Evolutionary conservation across 371 early-diverging fungal genomes (phyloP).

Genomic region (Lichtheimia ornata): DNA sequence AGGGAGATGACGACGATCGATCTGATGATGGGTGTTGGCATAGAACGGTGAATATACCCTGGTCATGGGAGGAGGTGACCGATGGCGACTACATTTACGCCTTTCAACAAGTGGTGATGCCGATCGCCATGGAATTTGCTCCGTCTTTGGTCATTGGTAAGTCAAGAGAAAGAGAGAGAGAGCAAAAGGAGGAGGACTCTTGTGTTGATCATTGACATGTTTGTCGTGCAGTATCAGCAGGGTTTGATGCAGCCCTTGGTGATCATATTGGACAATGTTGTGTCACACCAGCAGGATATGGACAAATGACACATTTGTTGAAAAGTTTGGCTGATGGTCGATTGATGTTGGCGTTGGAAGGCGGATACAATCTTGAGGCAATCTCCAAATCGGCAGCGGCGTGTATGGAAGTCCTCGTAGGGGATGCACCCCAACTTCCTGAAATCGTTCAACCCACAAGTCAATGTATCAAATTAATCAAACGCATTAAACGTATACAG

Average conservation of each 20-base stretch:
- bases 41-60: slow-evolving; percentile 87
- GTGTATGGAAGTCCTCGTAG: slow-evolving; percentile 75
- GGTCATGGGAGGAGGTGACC: slow-evolving; percentile 73
- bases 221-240: slow-evolving; percentile 68
- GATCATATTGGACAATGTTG: slow-evolving; percentile 86
- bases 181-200: neutral
- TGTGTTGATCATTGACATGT: neutral
- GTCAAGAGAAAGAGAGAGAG: neutral
- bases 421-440: slow-evolving; percentile 50
- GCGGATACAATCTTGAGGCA: slow-evolving; percentile 83
- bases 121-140: slow-evolving; percentile 78
- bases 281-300: slow-evolving; percentile 84
- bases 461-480: slow-evolving; percentile 47
- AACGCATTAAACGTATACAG: slow-evolving; percentile 48
- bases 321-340: slow-evolving; percentile 70
- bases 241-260: slow-evolving; percentile 88
- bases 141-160: slow-evolving; percentile 84
- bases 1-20: neutral
- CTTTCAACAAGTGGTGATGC: slow-evolving; percentile 78
- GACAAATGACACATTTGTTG: slow-evolving; percentile 86
- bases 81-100: slow-evolving; percentile 89
- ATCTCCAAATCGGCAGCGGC: slow-evolving; percentile 78
- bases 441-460: slow-evolving; percentile 32
- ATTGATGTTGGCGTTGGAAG: slow-evolving; percentile 77
- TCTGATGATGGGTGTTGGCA: neutral